Conservation (phyloP, 129 eudicot species). For the Tagetes patula region DNA sequence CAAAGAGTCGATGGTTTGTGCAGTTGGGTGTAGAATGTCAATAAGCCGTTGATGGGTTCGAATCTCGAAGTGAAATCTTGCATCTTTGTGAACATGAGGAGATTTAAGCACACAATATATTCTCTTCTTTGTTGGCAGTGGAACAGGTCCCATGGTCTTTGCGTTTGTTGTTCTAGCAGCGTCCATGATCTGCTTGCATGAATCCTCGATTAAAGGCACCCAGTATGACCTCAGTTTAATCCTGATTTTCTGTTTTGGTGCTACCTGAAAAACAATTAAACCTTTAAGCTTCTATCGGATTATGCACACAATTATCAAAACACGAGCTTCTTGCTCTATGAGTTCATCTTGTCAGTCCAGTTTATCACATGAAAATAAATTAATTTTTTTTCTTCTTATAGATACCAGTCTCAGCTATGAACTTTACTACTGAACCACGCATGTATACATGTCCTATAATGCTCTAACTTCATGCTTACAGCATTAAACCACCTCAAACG, state of each 20-base stretch:
- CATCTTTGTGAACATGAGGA: constrained; percentile 97
- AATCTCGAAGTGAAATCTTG: constrained; percentile 92
- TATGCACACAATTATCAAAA: not conserved
- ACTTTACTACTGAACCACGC: not conserved
- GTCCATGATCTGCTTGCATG: constrained; percentile 94
- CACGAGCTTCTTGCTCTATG: not conserved
- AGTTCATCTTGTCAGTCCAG: not conserved
- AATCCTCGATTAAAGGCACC: constrained; percentile 87
- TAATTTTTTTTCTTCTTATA: too few species aligned
- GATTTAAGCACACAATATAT: constrained; percentile 84
- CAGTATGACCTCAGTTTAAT: constrained; percentile 81
- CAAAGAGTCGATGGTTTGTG: constrained; percentile 81
- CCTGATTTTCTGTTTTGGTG: constrained; percentile 81
- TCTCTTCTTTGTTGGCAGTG: constrained; percentile 81
- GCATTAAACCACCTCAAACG: not conserved
- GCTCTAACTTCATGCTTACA: not conserved
- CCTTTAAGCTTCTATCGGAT: not conserved
- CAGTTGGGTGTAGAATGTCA: constrained; percentile 90
- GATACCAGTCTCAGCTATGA: not conserved
- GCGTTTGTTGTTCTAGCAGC: constrained; percentile 88
- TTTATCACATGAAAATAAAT: not conserved
- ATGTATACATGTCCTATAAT: not conserved
- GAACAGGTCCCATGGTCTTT: constrained; percentile 84
- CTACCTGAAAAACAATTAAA: constrained; percentile 41
- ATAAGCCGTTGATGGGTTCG: constrained; percentile 91